Base-by-base conservation (phyloP, 805 yeast genomes). In the Peterozyma xylosa region DNA sequence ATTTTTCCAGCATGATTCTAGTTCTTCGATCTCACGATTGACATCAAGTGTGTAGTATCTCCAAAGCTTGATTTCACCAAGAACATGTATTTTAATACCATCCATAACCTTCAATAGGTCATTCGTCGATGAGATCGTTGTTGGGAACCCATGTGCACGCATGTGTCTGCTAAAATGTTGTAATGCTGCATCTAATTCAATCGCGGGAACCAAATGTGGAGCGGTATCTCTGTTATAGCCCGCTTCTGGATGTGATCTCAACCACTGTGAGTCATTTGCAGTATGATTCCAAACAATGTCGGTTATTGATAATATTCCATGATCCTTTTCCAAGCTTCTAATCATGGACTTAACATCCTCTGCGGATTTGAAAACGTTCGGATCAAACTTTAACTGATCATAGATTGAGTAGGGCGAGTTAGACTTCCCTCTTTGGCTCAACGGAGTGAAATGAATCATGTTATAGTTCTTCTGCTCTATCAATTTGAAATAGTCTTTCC, bases 251-350 rank as follows among this genome's bases (percentile, higher is more conserved):
- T 86, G 89, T 2, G 81, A 84, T 37, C 75, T 64, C 32, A 93
- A 63, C 99, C 99, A 91, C 0, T 55, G 62, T 0, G 98, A 88
- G 62, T 91, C 87, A 58, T 86, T 74, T 2, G 98, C 96, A 0
- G 98, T 91, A 58, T 91, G 99, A 59, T 91, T 91, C 72, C 89
- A 81, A 2, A 91, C 98, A 30, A 93, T 82, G 62, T 91, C 99
- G 1, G 96, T 87, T 66, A 91, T 68, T 0, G 96, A 73, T 36
- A 91, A 68, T 47, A 91, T 71, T 5, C 76, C 76, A 52, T 82
- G 70, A 21, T 81, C 65, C 16, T 65, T 52, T 51, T 79, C 78
- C 54, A 84, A 63, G 7, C 58, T 53, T 1, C 60, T 42, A 3
- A 85, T 74, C 57, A 86, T 67, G 3, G 56, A 42, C 15, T 57